Evolutionary conservation across 306 rosid genomes (phyloP).

Genomic region (Ochetophila trinervis): DNA sequence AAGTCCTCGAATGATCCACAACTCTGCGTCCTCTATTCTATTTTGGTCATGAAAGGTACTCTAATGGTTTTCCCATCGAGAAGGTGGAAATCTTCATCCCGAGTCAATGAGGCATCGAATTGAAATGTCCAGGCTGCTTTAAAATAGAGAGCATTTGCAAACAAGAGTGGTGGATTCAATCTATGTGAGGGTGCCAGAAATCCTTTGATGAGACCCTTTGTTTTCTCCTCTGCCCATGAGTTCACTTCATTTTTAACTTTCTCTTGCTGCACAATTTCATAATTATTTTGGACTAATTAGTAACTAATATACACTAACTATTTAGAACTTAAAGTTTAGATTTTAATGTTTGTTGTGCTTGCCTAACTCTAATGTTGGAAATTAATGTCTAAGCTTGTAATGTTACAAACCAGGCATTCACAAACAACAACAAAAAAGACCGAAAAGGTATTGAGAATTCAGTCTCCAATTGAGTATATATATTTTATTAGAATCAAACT

Average conservation of each 20-base stretch:
- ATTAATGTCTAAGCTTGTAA: no score
- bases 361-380: no score
- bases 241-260: neutral
- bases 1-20: neutral
- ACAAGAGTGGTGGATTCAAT: neutral
- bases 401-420: no score
- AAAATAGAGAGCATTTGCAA: slow-evolving; percentile 30
- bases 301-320: no score
- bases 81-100: slow-evolving; percentile 7
- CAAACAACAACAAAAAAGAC: no score
- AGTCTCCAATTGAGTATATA: no score
- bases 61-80: slow-evolving; percentile 10
- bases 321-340: no score
- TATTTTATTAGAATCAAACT: no score
- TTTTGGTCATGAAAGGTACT: slow-evolving; percentile 26
- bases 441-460: no score
- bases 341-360: no score
- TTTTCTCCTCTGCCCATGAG: slow-evolving; percentile 7
- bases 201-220: slow-evolving; percentile 6
- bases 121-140: slow-evolving; percentile 20
- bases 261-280: neutral
- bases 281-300: no score
- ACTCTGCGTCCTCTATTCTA: neutral
- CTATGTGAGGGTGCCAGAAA: neutral
- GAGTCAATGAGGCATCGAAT: neutral